Base-by-base conservation (phyloP, 129 eudicot genomes). In the Artemisia argyi region DNA sequence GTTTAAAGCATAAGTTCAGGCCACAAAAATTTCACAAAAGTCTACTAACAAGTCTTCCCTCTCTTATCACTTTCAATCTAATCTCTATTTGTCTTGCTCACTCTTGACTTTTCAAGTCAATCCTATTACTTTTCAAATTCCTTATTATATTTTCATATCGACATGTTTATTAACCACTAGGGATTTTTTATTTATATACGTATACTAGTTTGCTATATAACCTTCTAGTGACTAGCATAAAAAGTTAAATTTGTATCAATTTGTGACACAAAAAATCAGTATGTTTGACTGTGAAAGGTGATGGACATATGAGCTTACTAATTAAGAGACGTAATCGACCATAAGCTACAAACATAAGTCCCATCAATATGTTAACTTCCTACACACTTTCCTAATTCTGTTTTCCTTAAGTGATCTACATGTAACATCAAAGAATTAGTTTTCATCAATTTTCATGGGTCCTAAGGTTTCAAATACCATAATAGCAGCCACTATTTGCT, bases 401-500 rank as follows among this genome's bases (percentile, higher is more conserved):
- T 65, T 30, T 24, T 61, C 54, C 11, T 18, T 61, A 61, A 67
- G 10, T 50, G 44, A 55, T 61, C 22, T 56, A 15, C 26, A 49
- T 18, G 59, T 69, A 28, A 66, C 56, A 73, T 73, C 82, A 65
- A 42, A 56, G 30, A 57, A 50, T 47, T 78, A 28, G 20, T 62
- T 78, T 63, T 61, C 78, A 63, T 13, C 48, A 20, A 55, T 69
- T 61, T 50, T 35, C 62, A 69, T 60, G 75, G 76, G 81, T 19
- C 75, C 76, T 32, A 47, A 54, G 14, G 19, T 59, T 47, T 20
- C 6, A 59, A 24, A 5, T 12, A 52, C 44, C 44, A 17, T 50
- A 65, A 50, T 68, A 68, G 72, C 82, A 85, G 86, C 80, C 92
- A 78, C 76, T 83, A 42, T 47, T 39, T 78, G 72, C 66, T 72